Base-by-base conservation (phyloP, 257 asterid genomes). In the Petunia secreta region DNA sequence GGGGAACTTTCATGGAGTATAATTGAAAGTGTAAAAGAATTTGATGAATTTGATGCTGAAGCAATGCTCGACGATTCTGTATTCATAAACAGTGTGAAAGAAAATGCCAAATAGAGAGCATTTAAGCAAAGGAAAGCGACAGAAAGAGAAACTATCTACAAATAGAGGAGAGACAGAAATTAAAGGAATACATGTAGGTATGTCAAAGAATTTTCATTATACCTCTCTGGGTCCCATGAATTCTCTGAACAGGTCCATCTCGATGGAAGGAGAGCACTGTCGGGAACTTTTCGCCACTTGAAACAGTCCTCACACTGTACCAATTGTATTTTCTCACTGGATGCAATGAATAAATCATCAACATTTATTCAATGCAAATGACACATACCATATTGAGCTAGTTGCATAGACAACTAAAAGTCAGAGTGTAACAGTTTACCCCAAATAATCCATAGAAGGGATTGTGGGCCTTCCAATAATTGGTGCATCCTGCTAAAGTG, bases 271-370 rank as follows among this genome's bases (percentile, higher is more conserved):
- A 84, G 88, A 84, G 92, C 97, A 88, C 86, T 83, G 53, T 83
- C 90, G 5, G 97, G 95, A 82, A 92, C 85, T 87, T 91, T 91
- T 69, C 98, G 98, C 98, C 98, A 93, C 91, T 95, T 93, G 67
- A 83, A 90, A 86, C 99, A 95, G 66, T 92, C 95, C 81, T 95
- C 98, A 79, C 99, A 95, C 58, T 95, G 97, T 84, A 88, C 88
- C 97, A 98, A 95, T 82, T 90, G 96, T 78, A 86, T 79, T 78
- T 85, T 86, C 81, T 81, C 87, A 71, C 99, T 95, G 84, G 36
- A 63, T 48, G 4, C 67, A 25, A 71, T 38, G 40, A 38, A 73
- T 46, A 60, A 48, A 59, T 80, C 54, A 78, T 67, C 80, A 40
- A 80, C 69, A 77, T 78, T 80, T 63, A 78, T 48, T 64, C 80